Conservation (phyloP, 768 basidiomycete genomes). For the Glaciozyma antarctica region DNA sequence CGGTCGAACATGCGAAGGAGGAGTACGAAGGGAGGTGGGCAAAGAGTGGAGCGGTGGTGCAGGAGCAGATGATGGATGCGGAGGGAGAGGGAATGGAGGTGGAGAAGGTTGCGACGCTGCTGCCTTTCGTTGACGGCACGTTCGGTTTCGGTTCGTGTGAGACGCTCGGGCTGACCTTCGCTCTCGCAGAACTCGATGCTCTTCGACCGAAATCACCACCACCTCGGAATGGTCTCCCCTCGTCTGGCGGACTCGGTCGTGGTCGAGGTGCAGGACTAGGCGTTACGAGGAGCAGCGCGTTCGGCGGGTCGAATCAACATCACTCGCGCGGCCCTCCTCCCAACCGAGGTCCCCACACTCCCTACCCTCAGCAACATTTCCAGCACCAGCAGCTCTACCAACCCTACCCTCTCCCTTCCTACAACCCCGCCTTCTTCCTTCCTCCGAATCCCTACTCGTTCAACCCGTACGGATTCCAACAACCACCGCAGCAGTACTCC, state of each 20-base stretch:
- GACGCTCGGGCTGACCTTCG: not conserved
- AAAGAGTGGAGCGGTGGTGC: not conserved
- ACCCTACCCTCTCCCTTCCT: not conserved
- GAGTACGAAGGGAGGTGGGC: conserved; percentile 11
- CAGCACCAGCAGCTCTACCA: not conserved
- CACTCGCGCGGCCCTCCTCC: not conserved
- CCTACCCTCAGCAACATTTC: too few species aligned
- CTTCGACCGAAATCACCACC: conserved; percentile 74
- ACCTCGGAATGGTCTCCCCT: conserved; percentile 24
- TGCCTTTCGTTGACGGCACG: conserved; percentile 27
- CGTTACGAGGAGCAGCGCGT: conserved; percentile 18
- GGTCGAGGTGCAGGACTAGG: conserved; percentile 30
- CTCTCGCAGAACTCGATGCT: conserved; percentile 58
- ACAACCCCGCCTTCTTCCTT: not conserved
- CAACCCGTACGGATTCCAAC: too few species aligned
- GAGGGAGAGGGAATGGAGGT: not conserved
- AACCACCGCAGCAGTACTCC: not conserved
- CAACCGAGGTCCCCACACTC: not conserved
- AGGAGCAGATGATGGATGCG: conserved; percentile 2
- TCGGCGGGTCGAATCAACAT: not conserved
- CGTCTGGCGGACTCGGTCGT: conserved; percentile 22
- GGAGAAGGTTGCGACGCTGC: conserved; percentile 5
- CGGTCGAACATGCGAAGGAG: conserved; percentile 21
- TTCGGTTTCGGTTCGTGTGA: not conserved
- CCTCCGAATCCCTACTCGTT: not conserved